A percentile compares a stretch with the other conserved stretches of the same genome.
These are phyloP conservation scores for Epichloe festucae DNA, from an alignment of 2,329 filamentous ascomycete genomes.

Conservation along the genomic window DNA sequence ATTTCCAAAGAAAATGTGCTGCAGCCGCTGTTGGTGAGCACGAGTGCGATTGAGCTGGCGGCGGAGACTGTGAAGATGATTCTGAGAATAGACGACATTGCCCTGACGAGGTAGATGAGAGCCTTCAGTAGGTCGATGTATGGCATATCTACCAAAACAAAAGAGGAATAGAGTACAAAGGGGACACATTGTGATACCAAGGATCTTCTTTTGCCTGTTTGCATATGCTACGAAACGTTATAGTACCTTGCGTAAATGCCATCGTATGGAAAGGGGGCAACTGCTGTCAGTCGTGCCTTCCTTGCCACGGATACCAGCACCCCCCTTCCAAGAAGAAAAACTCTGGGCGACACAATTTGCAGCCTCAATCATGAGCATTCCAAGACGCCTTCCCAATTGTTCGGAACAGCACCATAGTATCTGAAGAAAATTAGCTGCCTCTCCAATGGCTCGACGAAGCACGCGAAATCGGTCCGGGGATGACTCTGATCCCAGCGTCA, in stretches of 20 bases:
- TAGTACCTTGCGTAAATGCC: not conserved
- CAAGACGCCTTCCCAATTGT: not conserved
- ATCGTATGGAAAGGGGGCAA: not conserved
- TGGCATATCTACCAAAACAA: conserved; percentile 18
- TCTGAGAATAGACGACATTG: conserved; percentile 54
- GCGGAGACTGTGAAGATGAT: conserved; percentile 98
- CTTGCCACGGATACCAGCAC: not conserved
- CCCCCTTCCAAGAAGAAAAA: too few species aligned
- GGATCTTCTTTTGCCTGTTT: not conserved
- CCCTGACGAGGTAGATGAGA: conserved; percentile 38
- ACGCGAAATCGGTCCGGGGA: conserved; percentile 10
- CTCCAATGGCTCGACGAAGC: conserved; percentile 8
- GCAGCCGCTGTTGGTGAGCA: conserved; percentile 91
- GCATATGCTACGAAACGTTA: not conserved
- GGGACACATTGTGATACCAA: conserved; percentile 6
- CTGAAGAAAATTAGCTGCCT: not conserved
- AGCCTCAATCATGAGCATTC: too few species aligned
- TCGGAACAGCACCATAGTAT: not conserved
- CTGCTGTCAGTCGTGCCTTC: not conserved
- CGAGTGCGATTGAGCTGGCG: conserved; percentile 90
- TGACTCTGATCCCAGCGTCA: conserved; percentile 11
- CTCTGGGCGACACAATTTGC: too few species aligned
- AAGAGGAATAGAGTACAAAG: conserved; percentile 10
- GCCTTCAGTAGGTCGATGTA: conserved; percentile 20
- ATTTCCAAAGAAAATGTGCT: conserved; percentile 95